Evolutionary conservation across 2,329 filamentous ascomycete genomes (phyloP).

Genomic region (Nigrospora sphaerica): DNA sequence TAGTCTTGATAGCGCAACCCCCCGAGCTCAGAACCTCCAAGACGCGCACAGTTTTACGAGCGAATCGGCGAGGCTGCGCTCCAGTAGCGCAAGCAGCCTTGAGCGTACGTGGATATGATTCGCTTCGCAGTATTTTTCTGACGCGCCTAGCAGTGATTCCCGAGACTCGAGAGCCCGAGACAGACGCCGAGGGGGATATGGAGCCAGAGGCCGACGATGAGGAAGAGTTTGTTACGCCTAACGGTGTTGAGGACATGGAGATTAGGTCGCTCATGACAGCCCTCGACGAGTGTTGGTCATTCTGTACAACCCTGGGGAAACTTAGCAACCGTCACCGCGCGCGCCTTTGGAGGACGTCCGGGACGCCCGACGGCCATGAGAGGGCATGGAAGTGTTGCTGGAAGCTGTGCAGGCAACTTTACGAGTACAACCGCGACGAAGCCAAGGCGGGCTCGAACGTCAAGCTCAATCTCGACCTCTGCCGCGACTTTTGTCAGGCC

Average conservation of each 20-base stretch:
- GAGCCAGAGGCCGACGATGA: slow-evolving; percentile 51
- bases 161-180: slow-evolving; percentile 38
- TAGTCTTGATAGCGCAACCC: slow-evolving; percentile 65
- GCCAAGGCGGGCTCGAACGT: slow-evolving; percentile 60
- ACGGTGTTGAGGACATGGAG: slow-evolving; percentile 47
- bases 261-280: slow-evolving; percentile 65
- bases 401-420: slow-evolving; percentile 85
- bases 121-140: slow-evolving; percentile 10
- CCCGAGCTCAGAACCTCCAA: slow-evolving; percentile 74
- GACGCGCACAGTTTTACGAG: slow-evolving; percentile 55
- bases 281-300: slow-evolving; percentile 83
- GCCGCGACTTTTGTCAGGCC: slow-evolving; percentile 85
- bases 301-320: slow-evolving; percentile 84
- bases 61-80: slow-evolving; percentile 49
- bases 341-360: slow-evolving; percentile 68
- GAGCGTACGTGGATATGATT: slow-evolving; percentile 48
- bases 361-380: slow-evolving; percentile 71
- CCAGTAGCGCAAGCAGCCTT: slow-evolving; percentile 66
- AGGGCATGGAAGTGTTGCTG: slow-evolving; percentile 92
- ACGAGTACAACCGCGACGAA: slow-evolving; percentile 66
- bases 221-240: slow-evolving; percentile 35
- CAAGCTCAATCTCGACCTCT: slow-evolving; percentile 72
- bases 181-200: slow-evolving; percentile 34
- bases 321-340: slow-evolving; percentile 79
- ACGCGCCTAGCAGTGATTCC: slow-evolving; percentile 39